Base-by-base conservation (phyloP, 1,284 basidiomycete genomes). In the Sporisorium sorghi region DNA sequence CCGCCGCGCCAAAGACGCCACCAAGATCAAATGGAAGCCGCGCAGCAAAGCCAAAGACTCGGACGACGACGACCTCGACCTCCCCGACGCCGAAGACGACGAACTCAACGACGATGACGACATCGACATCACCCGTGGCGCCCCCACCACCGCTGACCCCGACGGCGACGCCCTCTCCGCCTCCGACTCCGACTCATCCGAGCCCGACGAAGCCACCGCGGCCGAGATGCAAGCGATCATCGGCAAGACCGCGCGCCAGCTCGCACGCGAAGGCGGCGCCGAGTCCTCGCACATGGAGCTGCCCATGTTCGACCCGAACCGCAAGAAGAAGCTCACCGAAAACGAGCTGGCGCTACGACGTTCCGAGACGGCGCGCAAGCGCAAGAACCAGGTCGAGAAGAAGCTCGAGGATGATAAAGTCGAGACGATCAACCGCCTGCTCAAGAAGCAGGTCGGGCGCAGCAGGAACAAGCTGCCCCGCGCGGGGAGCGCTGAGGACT, bases 361-460 rank as follows among this genome's bases (percentile, higher is more conserved):
- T 30, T 92, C 93, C 82, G 93, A 96, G 85, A 93, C 90, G 0
- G 92, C 93, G 0, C 87, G 93, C 32, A 92, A 93, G 82, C 88
- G 93, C 47, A 92, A 90, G 79, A 92, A 94, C 76, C 87, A 94
- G 66, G 90, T 89, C 19, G 93, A 94, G 85, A 94, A 94, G 87
- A 93, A 92, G 84, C 87, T 94, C 21, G 92, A 95, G 82, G 93
- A 96, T 78, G 93, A 96, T 84, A 95, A 95, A 89, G 93, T 79
- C 7, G 83, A 92, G 90, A 89, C 93, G 0, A 96, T 96, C 85
- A 95, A 95, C 79, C 90, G 93, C 19, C 88, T 96, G 3, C 89
- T 95, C 32, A 93, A 93, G 84, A 94, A 94, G 81, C 83, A 84
- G 56, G 83, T 83, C 9, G 79, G 80, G 11, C 61, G 77, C 17